Evolutionary conservation across 164 flowering plant genomes (phyloP).

Genomic region (Amborella trichopoda): DNA sequence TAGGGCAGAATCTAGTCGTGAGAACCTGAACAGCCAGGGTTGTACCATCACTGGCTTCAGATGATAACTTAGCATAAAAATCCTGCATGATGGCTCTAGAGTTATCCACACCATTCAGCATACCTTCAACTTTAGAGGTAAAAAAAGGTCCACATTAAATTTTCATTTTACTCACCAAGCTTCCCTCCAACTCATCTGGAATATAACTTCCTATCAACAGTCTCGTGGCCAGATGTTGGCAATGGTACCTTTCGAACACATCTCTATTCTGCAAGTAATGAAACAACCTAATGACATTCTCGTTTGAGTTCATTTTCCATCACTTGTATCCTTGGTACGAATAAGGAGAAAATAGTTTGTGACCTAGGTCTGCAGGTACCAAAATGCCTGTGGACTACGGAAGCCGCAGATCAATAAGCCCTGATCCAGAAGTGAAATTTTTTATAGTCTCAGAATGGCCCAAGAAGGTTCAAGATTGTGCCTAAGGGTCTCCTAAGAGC

Average conservation of each 20-base stretch:
- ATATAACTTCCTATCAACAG: slow-evolving; percentile 2
- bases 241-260: slow-evolving; percentile 6
- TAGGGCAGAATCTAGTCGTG: slow-evolving; percentile 6
- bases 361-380: no score
- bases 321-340: no score
- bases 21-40: slow-evolving; percentile 5
- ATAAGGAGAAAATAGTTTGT: no score
- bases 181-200: slow-evolving; percentile 6
- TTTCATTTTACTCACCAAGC: slow-evolving; percentile 5
- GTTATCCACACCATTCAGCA: slow-evolving; percentile 6
- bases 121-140: slow-evolving; percentile 7
- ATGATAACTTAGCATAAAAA: background rate
- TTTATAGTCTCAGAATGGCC: no score
- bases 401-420: no score
- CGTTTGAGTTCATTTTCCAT: no score
- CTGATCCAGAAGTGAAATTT: no score
- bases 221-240: slow-evolving; percentile 7
- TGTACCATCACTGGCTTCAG: slow-evolving; percentile 1
- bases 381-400: no score
- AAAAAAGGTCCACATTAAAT: slow-evolving; percentile 4
- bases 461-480: no score
- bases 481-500: no score
- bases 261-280: slow-evolving; percentile 7
- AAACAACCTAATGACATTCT: slow-evolving; percentile 8
- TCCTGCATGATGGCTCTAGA: slow-evolving; percentile 7